Base-by-base conservation (phyloP, 306 rosid species). In the Senna siamea region DNA sequence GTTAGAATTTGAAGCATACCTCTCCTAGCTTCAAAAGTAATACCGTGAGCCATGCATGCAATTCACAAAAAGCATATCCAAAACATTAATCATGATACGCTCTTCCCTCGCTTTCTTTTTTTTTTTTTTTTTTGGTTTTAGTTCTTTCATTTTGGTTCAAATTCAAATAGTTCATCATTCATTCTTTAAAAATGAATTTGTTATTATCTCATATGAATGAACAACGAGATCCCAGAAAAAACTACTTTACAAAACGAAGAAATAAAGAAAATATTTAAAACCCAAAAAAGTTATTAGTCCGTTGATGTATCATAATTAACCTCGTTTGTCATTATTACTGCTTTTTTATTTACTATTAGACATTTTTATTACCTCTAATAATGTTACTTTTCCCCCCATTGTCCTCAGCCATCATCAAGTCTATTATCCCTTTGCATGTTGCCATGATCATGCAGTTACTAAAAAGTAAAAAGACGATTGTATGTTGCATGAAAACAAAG, bases 251-350 rank as follows among this genome's bases (percentile, higher is more conserved):
- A 38, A 48, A 73, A 59, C 5, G 58, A 48, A 48, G 9, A 15
- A 46, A 71, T 15, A n/a, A 3, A 23, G 13, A 12, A 26, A 26
- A 70, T 38, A 4, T 15, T 7, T 2, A 13, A 32, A 26, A 11
- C 50, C 50, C 0, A 1, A 53, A 26, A 70, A 20, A 23, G 78
- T 56, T 5, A 55, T 72, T 55, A 56, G 74, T 64, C 69, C 78
- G 70, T 72, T 78, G 20, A 47, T 22, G 35, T 5, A 35, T 35
- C 74, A 78, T 66, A 30, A 72, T 72, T 78, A 20, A 43, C 68
- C 41, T 54, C 6, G 32, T n/a, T 53, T 34, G 78, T 71, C 77
- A 30, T 43, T 32, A 41, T 70, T 46, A 14, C 1, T 35, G 32
- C 30, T 30, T 48, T 70, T 40, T 48, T 48, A 52, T 55, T 19